Conservation (phyloP, 257 asterid genomes). For the Striga asiatica region DNA sequence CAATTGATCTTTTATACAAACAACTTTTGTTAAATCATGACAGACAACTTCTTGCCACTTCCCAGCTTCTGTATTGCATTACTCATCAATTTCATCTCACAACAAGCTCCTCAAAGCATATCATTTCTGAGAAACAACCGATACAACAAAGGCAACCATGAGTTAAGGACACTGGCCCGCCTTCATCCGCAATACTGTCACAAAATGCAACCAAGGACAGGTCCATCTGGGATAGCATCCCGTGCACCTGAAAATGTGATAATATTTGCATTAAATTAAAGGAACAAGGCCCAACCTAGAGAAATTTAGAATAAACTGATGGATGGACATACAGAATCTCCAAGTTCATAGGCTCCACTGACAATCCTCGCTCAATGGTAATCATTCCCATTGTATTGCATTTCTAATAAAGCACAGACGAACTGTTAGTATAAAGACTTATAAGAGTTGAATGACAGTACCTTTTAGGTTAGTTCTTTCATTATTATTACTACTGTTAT, state of each 20-base stretch:
- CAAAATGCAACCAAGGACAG: slow-evolving; percentile 83
- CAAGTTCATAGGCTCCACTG: slow-evolving; percentile 90
- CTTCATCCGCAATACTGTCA: slow-evolving; percentile 88
- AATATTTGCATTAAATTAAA: slow-evolving; percentile 8
- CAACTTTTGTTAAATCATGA: no score
- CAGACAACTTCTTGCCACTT: no score
- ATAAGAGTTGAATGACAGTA: not conserved
- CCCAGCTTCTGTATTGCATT: no score
- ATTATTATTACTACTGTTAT: not conserved
- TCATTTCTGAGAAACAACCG: no score
- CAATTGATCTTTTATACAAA: no score
- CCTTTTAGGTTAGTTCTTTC: no score
- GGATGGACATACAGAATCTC: slow-evolving; percentile 65
- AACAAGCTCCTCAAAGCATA: no score
- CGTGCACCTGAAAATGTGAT: slow-evolving; percentile 63
- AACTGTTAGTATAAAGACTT: not conserved
- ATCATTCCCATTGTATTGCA: slow-evolving; percentile 93
- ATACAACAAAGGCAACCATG: no score
- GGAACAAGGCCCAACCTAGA: slow-evolving; percentile 9
- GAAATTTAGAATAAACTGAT: slow-evolving; percentile 7
- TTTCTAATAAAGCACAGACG: not conserved
- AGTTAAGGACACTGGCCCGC: slow-evolving; percentile 73
- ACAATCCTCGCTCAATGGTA: slow-evolving; percentile 95
- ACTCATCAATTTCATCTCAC: no score
- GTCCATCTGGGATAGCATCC: slow-evolving; percentile 97